A percentile compares a stretch with the other conserved stretches of the same genome.
Evolutionary conservation across 1,284 basidiomycete species (phyloP).

Genomic region (Ganoderma resinaceum): DNA sequence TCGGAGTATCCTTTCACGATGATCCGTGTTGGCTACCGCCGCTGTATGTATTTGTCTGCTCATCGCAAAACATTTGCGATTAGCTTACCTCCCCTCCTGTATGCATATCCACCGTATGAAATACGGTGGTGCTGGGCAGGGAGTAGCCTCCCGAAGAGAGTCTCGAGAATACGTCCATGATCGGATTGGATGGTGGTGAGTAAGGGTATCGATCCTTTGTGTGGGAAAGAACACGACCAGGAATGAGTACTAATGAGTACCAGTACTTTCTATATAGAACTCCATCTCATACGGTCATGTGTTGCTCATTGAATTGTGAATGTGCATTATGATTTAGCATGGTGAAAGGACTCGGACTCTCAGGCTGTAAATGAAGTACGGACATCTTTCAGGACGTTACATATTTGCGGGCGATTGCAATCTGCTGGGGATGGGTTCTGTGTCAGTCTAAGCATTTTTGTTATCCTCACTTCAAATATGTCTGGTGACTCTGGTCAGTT

Average conservation of each 20-base stretch:
- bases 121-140: conserved; percentile 17
- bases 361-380: neutral
- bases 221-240: neutral
- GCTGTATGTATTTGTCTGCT: neutral
- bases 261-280: neutral
- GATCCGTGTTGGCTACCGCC: conserved; percentile 47
- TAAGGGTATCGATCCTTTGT: neutral
- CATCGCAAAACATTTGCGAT: neutral
- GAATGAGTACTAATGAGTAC: neutral
- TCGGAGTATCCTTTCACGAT: conserved; percentile 44
- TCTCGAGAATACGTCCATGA: conserved; percentile 38
- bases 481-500: too few species aligned
- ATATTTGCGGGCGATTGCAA: too few species aligned
- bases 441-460: too few species aligned
- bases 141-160: conserved; percentile 20
- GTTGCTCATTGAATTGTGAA: too few species aligned
- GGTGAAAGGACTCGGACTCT: neutral
- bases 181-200: too few species aligned
- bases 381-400: too few species aligned
- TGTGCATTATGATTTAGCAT: too few species aligned
- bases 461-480: too few species aligned
- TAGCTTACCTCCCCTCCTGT: conserved; percentile 46
- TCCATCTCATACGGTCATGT: neutral
- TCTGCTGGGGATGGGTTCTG: too few species aligned
- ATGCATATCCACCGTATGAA: conserved; percentile 48